phyloP scores from a whole-genome alignment of 768 basidiomycete species.

The Holtermannia corniformis region DNA sequence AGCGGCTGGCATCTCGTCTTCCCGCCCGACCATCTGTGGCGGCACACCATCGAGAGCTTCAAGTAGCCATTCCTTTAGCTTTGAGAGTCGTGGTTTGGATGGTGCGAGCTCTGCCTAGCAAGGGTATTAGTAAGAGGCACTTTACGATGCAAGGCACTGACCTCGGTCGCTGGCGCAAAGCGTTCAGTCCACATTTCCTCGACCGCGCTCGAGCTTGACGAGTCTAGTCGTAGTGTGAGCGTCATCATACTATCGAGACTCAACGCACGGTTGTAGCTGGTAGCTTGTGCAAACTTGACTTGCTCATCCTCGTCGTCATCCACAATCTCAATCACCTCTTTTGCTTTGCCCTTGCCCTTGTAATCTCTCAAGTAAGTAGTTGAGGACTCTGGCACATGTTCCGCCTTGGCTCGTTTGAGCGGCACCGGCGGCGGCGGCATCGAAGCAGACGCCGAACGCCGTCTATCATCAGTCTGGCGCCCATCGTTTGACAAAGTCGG shows the following conservation, averaged over 20 bases:
- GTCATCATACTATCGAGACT: too few species aligned
- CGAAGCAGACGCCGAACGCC: conserved; percentile 1
- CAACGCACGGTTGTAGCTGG: too few species aligned
- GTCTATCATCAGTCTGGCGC: not conserved
- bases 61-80: conserved; percentile 36
- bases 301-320: conserved; percentile 17
- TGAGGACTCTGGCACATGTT: conserved; percentile 6
- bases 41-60: conserved; percentile 32
- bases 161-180: conserved; percentile 22
- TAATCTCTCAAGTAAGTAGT: too few species aligned
- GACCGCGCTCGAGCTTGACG: not conserved
- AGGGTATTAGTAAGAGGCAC: not conserved
- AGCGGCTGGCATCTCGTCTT: conserved; percentile 1
- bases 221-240: too few species aligned
- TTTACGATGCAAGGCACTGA: conserved; percentile 7
- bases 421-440: conserved; percentile 1
- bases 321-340: conserved; percentile 13
- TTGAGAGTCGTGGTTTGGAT: conserved; percentile 28
- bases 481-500: not conserved
- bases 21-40: not conserved
- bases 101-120: conserved; percentile 34
- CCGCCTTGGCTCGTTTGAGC: conserved; percentile 1
- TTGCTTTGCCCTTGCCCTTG: conserved; percentile 13
- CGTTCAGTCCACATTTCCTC: conserved; percentile 32
- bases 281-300: too few species aligned